phyloP scores from a whole-genome alignment of 208 protist species.

The Crithidia fasciculata region DNA sequence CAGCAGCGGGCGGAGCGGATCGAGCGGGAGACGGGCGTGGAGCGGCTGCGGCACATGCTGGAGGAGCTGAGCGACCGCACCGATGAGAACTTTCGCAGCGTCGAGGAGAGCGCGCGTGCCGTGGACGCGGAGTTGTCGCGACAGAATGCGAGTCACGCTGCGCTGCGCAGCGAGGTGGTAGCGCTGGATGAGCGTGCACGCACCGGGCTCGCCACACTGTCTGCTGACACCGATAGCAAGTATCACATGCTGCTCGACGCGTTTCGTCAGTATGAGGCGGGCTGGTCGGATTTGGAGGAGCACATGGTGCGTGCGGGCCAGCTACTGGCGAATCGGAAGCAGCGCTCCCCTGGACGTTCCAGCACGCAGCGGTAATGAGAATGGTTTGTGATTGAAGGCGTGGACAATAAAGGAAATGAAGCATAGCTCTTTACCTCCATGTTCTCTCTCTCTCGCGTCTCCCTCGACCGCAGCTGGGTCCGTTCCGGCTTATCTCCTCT shows the following conservation, averaged over 20 bases:
- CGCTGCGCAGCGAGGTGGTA: slow-evolving; percentile 42
- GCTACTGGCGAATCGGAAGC: slow-evolving; percentile 51
- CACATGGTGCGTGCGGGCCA: slow-evolving; percentile 81
- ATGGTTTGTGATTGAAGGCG: too few species aligned
- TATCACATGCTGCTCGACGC: slow-evolving; percentile 66
- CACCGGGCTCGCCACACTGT: slow-evolving; percentile 39
- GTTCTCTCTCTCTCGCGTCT: too few species aligned
- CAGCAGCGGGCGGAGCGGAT: slow-evolving; percentile 50
- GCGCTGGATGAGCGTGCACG: slow-evolving; percentile 54
- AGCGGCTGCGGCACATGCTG: slow-evolving; percentile 63
- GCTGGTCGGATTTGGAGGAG: slow-evolving; percentile 69
- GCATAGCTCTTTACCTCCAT: too few species aligned
- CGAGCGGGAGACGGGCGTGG: slow-evolving; percentile 45
- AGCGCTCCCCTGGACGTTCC: slow-evolving; percentile 26
- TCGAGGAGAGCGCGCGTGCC: slow-evolving; percentile 77
- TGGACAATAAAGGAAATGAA: too few species aligned
- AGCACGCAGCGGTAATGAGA: slow-evolving; percentile 12
- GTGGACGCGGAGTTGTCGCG: slow-evolving; percentile 75
- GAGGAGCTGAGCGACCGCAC: slow-evolving; percentile 84
- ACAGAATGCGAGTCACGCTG: slow-evolving; percentile 44
- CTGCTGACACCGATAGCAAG: slow-evolving; percentile 62
- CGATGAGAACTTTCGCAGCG: slow-evolving; percentile 82
- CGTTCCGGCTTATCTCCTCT: too few species aligned
- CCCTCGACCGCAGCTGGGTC: too few species aligned
- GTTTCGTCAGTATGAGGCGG: slow-evolving; percentile 72